Evolutionary conservation across 2,329 filamentous ascomycete genomes (phyloP).

Genomic region (Chrysoporthe cubensis): DNA sequence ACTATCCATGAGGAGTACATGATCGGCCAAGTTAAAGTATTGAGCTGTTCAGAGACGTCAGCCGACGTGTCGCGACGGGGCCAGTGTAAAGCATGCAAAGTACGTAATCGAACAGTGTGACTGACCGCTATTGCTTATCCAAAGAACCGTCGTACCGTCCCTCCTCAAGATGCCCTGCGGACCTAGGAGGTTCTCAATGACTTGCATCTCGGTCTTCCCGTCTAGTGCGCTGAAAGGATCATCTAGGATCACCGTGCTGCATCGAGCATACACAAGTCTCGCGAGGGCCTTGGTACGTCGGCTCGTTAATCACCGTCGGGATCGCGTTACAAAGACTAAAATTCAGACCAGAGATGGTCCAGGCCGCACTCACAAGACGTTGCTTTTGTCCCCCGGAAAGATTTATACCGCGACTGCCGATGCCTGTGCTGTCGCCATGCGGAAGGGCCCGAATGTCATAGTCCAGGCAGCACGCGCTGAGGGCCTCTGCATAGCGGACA

Average conservation of each 20-base stretch:
- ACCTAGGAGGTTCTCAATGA: constrained; percentile 39
- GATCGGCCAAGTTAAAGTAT: constrained; percentile 45
- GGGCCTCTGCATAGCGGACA: constrained; percentile 39
- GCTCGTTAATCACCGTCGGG: constrained; percentile 19
- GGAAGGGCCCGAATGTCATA: constrained; percentile 34
- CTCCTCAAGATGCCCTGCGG: constrained; percentile 37
- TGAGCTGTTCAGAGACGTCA: constrained; percentile 32
- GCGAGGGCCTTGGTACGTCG: constrained; percentile 39
- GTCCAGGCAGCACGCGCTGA: constrained; percentile 33
- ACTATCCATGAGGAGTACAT: constrained; percentile 45
- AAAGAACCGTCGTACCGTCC: constrained; percentile 38
- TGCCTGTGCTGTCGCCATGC: constrained; percentile 31
- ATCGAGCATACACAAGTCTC: constrained; percentile 39
- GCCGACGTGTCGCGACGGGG: constrained; percentile 8
- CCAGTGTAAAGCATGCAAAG: neutral
- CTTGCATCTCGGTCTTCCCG: constrained; percentile 37
- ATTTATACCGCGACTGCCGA: constrained; percentile 34
- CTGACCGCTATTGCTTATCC: constrained; percentile 36
- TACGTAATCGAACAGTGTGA: constrained; percentile 30
- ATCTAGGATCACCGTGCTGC: constrained; percentile 39
- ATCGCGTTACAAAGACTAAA: constrained; percentile 3
- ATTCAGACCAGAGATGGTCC: neutral
- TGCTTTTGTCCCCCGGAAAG: constrained; percentile 35
- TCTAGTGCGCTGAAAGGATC: constrained; percentile 44
- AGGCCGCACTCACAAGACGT: constrained; percentile 22